Conservation (phyloP, 2,329 filamentous ascomycete species). For the Madurella fahalii region DNA sequence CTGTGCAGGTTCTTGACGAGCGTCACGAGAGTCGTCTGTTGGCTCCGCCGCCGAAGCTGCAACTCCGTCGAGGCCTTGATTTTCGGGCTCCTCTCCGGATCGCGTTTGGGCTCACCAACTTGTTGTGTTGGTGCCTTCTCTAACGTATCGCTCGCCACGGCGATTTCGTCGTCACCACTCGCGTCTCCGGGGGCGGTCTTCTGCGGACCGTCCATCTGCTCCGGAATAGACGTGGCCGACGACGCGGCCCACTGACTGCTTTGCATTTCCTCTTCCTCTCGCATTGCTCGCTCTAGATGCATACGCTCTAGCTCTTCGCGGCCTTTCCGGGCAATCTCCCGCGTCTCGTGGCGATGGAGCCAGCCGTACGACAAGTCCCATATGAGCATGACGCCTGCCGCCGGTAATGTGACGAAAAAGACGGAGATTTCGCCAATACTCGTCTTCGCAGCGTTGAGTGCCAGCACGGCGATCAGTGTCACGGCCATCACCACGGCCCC, state of each 20-base stretch:
- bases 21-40: constrained; percentile 50
- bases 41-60: background rate
- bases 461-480: constrained; percentile 62
- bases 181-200: background rate
- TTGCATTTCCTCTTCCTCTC: constrained; percentile 4
- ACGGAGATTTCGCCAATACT: constrained; percentile 52
- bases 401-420: constrained; percentile 66
- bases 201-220: background rate
- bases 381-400: constrained; percentile 62
- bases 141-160: background rate
- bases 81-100: constrained; percentile 9
- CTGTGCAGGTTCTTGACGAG: constrained; percentile 41
- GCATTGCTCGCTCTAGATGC: constrained; percentile 34
- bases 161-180: background rate
- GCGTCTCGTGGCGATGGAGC: constrained; percentile 58
- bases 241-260: background rate
- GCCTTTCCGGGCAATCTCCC: constrained; percentile 56
- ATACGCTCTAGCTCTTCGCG: constrained; percentile 45
- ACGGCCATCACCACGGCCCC: constrained; percentile 63
- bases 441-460: constrained; percentile 58
- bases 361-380: constrained; percentile 65
- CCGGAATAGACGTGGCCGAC: background rate
- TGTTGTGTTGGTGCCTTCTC: constrained; percentile 3
- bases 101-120: constrained; percentile 1
- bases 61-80: background rate